Base-by-base conservation (phyloP, 1,284 basidiomycete species). In the Inonotus obliquus region DNA sequence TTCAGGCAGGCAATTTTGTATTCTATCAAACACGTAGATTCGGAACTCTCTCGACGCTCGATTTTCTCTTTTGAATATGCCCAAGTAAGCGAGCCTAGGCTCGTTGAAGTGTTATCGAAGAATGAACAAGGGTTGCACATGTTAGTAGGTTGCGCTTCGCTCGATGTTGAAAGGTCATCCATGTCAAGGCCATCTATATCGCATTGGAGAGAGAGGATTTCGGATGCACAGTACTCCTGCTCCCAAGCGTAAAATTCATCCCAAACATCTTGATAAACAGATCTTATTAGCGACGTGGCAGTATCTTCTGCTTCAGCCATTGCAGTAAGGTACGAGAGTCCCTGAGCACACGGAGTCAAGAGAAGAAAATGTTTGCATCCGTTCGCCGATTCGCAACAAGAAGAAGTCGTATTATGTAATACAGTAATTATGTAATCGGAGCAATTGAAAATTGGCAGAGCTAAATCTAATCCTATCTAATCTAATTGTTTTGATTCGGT, bases 201-300 rank as follows among this genome's bases (percentile, higher is more conserved):
- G 2, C 14, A 5, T 21, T 58, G 35, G 45, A 64, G 60, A 48
- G 45, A 35, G 4, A 23, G 41, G 23, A 63, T 13, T 13, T 27
- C 38, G 23, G 54, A 21, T 38, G 52, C 23, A 13, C 44, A 64
- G 52, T 64, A 45, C 0, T 57, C n/a, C 25, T 64, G 51, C 6
- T 67, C 55, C 66, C 66, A 65, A n/a, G 41, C 56, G 52, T 59
- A 62, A 48, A 66, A 65, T 25, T 67, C 66, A 3, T 60, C 58
- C 62, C 65, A 64, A 23, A 67, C 66, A 45, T 65, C 54, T 25
- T 41, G 51, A 17, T 65, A 63, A 6, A 64, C 60, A 27, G 63
- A 61, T 4, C 11, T 23, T 23, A 62, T 56, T 29, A 64, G 60
- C 7, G 47, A 44, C 14, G n/a, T 44, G 13, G 32, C 37, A 37